Conservation (phyloP, 306 rosid species). For the Cucumis hystrix region DNA sequence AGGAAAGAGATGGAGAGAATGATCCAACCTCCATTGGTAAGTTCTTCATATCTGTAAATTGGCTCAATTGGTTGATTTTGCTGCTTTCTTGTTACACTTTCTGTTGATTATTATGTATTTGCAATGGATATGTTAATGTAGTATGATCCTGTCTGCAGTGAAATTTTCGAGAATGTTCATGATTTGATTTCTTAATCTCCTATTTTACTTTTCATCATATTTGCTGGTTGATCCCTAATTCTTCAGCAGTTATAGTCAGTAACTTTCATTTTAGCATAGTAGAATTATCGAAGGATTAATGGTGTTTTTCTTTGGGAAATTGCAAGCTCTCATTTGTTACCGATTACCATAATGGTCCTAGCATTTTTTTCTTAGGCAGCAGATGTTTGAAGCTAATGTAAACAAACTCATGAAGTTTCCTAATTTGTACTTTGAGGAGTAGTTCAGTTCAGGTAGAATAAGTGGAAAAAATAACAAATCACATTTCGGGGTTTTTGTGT, state of each 20-base stretch:
- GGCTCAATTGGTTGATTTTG: background rate
- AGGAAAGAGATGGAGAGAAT: slow-evolving; percentile 13
- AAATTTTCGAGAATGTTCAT: background rate
- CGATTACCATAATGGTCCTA: background rate
- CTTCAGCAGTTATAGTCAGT: background rate
- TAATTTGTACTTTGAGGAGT: background rate
- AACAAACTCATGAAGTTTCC: background rate
- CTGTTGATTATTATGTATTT: background rate
- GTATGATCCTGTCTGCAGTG: background rate
- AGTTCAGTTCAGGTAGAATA: background rate
- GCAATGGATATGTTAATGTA: background rate
- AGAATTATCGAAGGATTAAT: background rate
- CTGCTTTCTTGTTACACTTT: background rate
- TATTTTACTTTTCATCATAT: background rate
- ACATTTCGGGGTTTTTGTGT: background rate
- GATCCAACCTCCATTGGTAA: slow-evolving; percentile 15
- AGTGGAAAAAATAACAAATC: background rate
- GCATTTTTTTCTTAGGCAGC: background rate
- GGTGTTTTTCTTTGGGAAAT: background rate
- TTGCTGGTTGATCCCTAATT: background rate
- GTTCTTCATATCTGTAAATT: background rate
- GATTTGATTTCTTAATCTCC: background rate
- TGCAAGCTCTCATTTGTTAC: background rate
- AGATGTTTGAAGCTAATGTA: background rate
- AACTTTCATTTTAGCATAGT: background rate